Conservation (phyloP, 768 basidiomycete genomes). For the Glaciozyma martinii region DNA sequence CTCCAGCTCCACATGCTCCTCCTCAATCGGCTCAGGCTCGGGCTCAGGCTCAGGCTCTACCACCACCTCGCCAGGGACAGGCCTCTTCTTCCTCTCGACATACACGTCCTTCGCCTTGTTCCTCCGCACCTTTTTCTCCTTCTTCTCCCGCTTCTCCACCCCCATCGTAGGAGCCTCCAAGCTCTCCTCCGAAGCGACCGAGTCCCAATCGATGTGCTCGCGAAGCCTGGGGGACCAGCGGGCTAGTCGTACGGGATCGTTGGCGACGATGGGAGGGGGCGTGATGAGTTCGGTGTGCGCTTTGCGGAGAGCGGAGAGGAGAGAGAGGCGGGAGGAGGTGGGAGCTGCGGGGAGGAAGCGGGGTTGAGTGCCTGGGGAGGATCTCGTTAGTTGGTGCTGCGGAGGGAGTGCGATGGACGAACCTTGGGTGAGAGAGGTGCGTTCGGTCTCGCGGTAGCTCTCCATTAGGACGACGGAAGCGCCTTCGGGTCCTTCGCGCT, state of each 20-base stretch:
- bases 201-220: constrained; percentile 63
- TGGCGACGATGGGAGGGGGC: constrained; percentile 55
- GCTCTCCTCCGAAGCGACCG: constrained; percentile 32
- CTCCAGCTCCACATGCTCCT: background rate
- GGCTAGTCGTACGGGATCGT: constrained; percentile 47
- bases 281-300: constrained; percentile 59
- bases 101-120: constrained; percentile 17
- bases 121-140: constrained; percentile 40
- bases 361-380: constrained; percentile 37
- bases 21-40: background rate
- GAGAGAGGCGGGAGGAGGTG: constrained; percentile 51
- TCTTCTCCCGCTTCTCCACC: constrained; percentile 28
- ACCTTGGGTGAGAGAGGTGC: constrained; percentile 25
- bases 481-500: constrained; percentile 45
- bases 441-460: constrained; percentile 54
- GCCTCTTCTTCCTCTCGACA: background rate
- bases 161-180: constrained; percentile 30
- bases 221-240: constrained; percentile 62
- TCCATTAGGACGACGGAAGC: constrained; percentile 64
- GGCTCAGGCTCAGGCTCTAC: background rate
- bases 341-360: constrained; percentile 58
- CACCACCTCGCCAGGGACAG: background rate
- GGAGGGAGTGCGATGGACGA: constrained; percentile 41
- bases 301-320: constrained; percentile 57
- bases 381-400: constrained; percentile 26